Evolutionary conservation across 2,329 filamentous ascomycete species (phyloP).

Genomic region (Phaeosphaeria sp.): DNA sequence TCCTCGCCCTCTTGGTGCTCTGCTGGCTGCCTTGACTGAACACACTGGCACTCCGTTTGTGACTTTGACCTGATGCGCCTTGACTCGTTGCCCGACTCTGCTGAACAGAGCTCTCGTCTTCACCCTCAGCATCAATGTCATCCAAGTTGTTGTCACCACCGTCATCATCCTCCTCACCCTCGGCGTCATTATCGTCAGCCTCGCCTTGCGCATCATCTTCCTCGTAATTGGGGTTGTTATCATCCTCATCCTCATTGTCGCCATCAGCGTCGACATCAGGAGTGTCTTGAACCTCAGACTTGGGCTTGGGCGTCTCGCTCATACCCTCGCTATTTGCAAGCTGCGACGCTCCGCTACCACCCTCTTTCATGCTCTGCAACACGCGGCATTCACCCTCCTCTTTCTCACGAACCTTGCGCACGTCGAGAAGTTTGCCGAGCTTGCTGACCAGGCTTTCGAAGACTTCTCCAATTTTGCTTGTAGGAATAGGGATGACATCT

Average conservation of each 20-base stretch:
- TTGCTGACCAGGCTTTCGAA: conserved; percentile 75
- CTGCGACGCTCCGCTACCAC: conserved; percentile 14
- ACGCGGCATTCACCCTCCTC: conserved; percentile 68
- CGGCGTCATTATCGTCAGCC: conserved; percentile 35
- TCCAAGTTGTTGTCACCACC: conserved; percentile 21
- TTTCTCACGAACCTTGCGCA: conserved; percentile 77
- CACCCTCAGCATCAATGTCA: conserved; percentile 41
- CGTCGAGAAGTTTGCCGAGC: conserved; percentile 73
- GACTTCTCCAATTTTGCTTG: conserved; percentile 70
- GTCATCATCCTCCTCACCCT: conserved; percentile 48
- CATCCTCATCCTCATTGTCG: conserved; percentile 21
- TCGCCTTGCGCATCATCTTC: conserved; percentile 43
- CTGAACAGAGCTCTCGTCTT: conserved; percentile 40
- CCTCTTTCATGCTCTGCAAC: conserved; percentile 47
- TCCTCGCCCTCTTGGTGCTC: conserved; percentile 43
- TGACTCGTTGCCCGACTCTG: conserved; percentile 36
- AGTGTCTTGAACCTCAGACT: conserved; percentile 26
- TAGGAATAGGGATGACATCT: conserved; percentile 74
- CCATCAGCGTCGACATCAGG: conserved; percentile 38
- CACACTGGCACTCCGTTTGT: conserved; percentile 85
- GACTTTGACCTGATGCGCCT: conserved; percentile 40
- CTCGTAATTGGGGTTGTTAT: conserved; percentile 20
- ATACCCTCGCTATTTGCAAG: conserved; percentile 14
- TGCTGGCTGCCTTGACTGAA: conserved; percentile 62
- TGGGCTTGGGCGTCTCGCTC: conserved; percentile 15